Percentiles rank a stretch among this genome's conserved stretches.
These are phyloP conservation scores for Russula compacta DNA, from an alignment of 768 basidiomycete species.

Conservation along the genomic window DNA sequence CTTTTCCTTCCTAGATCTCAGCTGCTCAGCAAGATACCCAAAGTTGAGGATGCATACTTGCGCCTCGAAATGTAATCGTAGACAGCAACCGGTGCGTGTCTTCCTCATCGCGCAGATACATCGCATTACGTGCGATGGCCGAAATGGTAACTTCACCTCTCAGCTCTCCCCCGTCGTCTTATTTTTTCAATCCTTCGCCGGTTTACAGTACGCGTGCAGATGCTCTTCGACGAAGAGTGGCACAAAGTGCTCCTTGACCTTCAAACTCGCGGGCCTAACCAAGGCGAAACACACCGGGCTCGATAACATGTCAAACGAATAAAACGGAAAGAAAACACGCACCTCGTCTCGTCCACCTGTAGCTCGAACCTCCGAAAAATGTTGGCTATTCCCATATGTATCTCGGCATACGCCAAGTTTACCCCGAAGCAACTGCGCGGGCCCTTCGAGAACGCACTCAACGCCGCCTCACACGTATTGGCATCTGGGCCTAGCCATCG, in stretches of 20 bases:
- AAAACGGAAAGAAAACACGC: no score
- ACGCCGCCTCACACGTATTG: conserved; percentile 32
- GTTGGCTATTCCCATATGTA: conserved; percentile 35
- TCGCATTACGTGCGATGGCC: no score
- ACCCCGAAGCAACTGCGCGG: conserved; percentile 38
- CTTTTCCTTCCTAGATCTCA: no score
- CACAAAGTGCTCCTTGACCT: conserved; percentile 11
- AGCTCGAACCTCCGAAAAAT: conserved; percentile 34
- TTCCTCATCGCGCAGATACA: no score
- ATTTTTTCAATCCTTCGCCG: not conserved
- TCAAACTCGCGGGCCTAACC: conserved; percentile 8
- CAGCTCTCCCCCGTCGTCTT: no score
- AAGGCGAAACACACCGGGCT: not conserved
- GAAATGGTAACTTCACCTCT: no score
- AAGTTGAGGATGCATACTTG: no score
- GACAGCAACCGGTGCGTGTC: no score
- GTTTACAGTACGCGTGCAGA: conserved; percentile 8
- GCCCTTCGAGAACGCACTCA: conserved; percentile 38
- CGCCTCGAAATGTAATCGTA: no score
- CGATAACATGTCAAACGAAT: not conserved
- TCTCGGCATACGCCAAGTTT: conserved; percentile 38
- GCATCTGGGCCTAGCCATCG: conserved; percentile 34
- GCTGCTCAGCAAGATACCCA: no score
- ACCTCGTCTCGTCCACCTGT: conserved; percentile 23
- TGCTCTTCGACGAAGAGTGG: conserved; percentile 2